Conservation (phyloP, 108 stramenopile species). For the Pinguiococcus pyrenoidosus region DNA sequence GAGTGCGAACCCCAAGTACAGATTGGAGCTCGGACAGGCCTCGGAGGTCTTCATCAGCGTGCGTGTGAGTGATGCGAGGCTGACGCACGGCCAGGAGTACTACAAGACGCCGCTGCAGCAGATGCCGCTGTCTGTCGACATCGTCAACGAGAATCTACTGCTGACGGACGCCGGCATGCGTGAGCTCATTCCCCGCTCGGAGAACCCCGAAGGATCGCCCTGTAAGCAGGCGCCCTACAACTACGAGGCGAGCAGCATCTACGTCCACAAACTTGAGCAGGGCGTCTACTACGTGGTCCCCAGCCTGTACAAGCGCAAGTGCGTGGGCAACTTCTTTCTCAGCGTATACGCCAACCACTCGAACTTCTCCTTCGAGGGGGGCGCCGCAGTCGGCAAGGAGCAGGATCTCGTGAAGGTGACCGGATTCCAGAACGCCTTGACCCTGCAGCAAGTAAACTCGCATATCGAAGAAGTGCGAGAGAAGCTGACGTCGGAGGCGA, state of each 20-base stretch:
- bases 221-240: conserved; percentile 9
- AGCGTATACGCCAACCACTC: background rate
- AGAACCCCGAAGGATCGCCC: background rate
- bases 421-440: conserved; percentile 1
- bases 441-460: conserved; percentile 6
- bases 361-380: background rate
- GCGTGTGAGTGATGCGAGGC: too few species aligned
- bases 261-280: conserved; percentile 1
- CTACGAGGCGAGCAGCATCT: conserved; percentile 6
- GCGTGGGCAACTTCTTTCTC: conserved; percentile 3
- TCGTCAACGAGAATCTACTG: background rate
- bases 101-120: conserved; percentile 8
- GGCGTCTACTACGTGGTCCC: conserved; percentile 13
- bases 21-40: too few species aligned
- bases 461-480: conserved; percentile 11
- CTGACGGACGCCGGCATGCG: background rate
- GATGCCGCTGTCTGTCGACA: conserved; percentile 12
- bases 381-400: background rate
- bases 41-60: too few species aligned
- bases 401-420: background rate
- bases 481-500: conserved; percentile 7
- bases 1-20: too few species aligned
- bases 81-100: conserved; percentile 12
- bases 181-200: too few species aligned
- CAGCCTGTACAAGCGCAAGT: conserved; percentile 10